Evolutionary conservation across 495 filamentous ascomycete genomes (phyloP).

Genomic region (Endocarpon pusillum): DNA sequence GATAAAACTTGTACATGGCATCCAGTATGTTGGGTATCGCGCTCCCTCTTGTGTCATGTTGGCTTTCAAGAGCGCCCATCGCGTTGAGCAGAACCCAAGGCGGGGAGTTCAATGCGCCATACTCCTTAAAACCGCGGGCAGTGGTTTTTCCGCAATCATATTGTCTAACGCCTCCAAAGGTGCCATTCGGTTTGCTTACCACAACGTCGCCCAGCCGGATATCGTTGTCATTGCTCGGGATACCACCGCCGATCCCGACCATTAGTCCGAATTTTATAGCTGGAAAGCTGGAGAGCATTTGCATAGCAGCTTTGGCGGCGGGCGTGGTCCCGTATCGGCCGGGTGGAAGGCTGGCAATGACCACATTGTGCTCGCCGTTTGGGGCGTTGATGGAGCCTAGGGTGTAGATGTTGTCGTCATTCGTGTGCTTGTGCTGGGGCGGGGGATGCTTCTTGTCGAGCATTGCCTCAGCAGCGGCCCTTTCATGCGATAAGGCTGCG

Average conservation of each 20-base stretch:
- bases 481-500: constrained; percentile 22
- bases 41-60: neutral
- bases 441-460: constrained; percentile 23
- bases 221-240: constrained; percentile 10
- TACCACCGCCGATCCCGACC: constrained; percentile 32
- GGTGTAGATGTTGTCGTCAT: constrained; percentile 18
- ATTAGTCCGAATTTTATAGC: constrained; percentile 27
- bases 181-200: constrained; percentile 7
- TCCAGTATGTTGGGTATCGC: constrained; percentile 8
- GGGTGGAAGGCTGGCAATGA: constrained; percentile 22
- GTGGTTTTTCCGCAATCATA: constrained; percentile 14
- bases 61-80: neutral
- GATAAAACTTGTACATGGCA: constrained; percentile 1
- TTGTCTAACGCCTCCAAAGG: constrained; percentile 8
- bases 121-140: constrained; percentile 10
- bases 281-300: constrained; percentile 22
- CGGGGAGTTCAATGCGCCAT: constrained; percentile 15
- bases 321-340: constrained; percentile 18
- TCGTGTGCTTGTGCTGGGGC: constrained; percentile 2
- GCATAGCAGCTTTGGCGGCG: constrained; percentile 20
- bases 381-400: constrained; percentile 18
- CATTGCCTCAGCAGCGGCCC: constrained; percentile 20
- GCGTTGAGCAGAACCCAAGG: constrained; percentile 9
- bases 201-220: constrained; percentile 15
- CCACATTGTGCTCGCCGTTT: constrained; percentile 29